Conservation (phyloP, 2,329 filamentous ascomycete species). For the Neonectria magnoliae region DNA sequence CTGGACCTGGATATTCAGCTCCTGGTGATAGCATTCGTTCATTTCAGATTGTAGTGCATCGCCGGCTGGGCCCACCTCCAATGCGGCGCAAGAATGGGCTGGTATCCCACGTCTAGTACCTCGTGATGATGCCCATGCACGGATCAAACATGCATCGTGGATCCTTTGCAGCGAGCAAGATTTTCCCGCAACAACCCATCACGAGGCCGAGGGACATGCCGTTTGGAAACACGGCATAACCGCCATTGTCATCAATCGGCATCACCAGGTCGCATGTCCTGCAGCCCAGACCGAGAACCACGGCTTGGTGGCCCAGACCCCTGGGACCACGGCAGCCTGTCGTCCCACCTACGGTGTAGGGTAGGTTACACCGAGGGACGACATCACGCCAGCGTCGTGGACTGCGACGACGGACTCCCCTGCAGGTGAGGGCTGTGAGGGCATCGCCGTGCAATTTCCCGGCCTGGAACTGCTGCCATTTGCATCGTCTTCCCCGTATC, state of each 20-base stretch:
- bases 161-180: constrained; percentile 8
- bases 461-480: neutral
- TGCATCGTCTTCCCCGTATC: neutral
- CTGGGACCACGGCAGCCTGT: constrained; percentile 1
- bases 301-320: neutral
- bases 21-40: neutral
- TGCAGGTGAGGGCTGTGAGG: constrained; percentile 3
- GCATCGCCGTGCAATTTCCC: constrained; percentile 9
- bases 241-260: neutral
- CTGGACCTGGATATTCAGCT: neutral
- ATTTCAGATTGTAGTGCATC: constrained; percentile 5
- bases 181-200: constrained; percentile 9
- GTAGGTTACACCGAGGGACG: constrained; percentile 4
- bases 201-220: constrained; percentile 8
- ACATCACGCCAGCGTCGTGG: constrained; percentile 17
- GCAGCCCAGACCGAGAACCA: neutral
- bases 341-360: constrained; percentile 13
- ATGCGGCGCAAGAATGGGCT: constrained; percentile 22
- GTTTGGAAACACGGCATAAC: neutral
- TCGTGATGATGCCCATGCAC: constrained; percentile 16
- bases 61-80: constrained; percentile 4
- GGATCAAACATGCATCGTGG: constrained; percentile 4
- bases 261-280: neutral
- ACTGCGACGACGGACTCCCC: constrained; percentile 12
- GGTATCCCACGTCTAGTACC: constrained; percentile 12